These are phyloP conservation scores for Cenchrus fungigraminus DNA, from an alignment of 176 grass and related monocot species.

Conservation along the genomic window DNA sequence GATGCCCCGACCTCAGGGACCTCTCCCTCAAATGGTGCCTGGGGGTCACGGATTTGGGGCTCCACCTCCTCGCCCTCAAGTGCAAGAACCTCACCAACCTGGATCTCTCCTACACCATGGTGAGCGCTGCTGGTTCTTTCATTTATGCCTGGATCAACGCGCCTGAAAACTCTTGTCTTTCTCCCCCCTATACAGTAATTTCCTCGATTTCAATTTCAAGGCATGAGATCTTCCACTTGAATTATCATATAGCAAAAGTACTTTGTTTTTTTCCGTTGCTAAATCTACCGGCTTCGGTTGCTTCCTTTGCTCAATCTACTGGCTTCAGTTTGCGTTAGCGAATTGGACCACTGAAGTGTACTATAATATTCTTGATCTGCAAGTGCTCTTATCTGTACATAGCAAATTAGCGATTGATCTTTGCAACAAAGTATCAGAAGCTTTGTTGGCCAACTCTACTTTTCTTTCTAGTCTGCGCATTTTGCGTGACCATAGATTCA, in stretches of 20 bases:
- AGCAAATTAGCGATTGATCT: neutral
- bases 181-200: neutral
- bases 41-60: constrained; percentile 71
- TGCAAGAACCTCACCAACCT: constrained; percentile 66
- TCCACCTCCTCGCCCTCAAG: constrained; percentile 67
- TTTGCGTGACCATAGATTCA: constrained; percentile 7
- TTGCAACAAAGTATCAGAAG: constrained; percentile 3
- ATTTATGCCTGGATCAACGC: neutral
- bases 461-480: neutral
- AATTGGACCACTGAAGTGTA: constrained; percentile 5
- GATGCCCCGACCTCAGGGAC: constrained; percentile 60
- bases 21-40: constrained; percentile 84
- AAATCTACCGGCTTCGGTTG: neutral
- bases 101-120: constrained; percentile 86
- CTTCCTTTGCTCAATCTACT: neutral
- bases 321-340: neutral
- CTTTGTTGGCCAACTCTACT: neutral
- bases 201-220: neutral
- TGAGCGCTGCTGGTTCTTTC: constrained; percentile 18
- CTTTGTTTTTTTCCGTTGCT: neutral
- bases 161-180: neutral
- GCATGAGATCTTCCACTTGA: too few species aligned
- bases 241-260: too few species aligned
- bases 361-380: constrained; percentile 20
- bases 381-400: constrained; percentile 16